phyloP scores from a whole-genome alignment of 352 stramenopile species.

The Globisporangium solare region DNA sequence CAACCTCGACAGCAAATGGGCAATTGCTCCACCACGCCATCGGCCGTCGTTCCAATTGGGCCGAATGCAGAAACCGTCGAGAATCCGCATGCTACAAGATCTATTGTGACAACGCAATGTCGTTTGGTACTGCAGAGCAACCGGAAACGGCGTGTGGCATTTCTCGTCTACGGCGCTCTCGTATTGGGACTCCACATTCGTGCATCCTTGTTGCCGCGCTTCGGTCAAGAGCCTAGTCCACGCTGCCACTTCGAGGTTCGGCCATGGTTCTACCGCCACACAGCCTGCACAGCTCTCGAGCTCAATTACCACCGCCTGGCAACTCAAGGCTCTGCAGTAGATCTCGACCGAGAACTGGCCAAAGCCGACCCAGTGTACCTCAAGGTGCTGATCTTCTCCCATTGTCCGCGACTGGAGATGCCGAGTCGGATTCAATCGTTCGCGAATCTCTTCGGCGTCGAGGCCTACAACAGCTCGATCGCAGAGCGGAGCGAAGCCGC shows the following conservation, averaged over 20 bases:
- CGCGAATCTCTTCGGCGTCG: conserved; percentile 20
- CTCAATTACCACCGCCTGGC: conserved; percentile 21
- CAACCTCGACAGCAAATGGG: not conserved
- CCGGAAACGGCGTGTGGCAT: not conserved
- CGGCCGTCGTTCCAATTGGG: not conserved
- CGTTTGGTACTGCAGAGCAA: not conserved
- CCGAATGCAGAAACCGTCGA: not conserved
- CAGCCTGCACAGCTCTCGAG: conserved; percentile 13
- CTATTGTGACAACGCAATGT: not conserved
- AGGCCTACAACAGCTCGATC: conserved; percentile 27
- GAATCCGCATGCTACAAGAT: not conserved
- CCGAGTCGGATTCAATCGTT: conserved; percentile 13
- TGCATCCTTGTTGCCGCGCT: not conserved
- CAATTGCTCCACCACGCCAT: not conserved
- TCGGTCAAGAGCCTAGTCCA: not conserved
- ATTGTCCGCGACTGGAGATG: conserved; percentile 17
- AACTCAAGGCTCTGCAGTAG: not conserved
- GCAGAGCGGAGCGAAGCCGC: conserved; percentile 13
- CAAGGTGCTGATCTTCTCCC: conserved; percentile 16
- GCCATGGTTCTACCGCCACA: conserved; percentile 30
- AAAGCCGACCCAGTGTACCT: conserved; percentile 6
- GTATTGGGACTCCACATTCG: not conserved
- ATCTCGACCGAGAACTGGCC: conserved; percentile 5
- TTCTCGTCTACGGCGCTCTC: not conserved
- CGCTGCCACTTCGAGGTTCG: conserved; percentile 14